Conservation (phyloP, 2,329 filamentous ascomycete species). For the Fusarium sp. region DNA sequence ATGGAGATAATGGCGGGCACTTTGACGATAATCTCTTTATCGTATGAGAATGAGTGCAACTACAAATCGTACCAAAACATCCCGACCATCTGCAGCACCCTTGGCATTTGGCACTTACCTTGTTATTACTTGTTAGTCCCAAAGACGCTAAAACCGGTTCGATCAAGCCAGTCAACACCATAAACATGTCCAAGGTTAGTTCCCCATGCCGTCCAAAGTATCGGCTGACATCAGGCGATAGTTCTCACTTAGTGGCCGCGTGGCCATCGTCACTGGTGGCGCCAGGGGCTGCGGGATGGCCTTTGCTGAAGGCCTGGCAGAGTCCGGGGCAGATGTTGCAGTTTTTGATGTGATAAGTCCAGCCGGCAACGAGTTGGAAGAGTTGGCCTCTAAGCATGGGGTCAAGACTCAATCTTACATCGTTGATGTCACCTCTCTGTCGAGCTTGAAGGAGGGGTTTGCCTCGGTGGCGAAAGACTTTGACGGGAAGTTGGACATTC, state of each 20-base stretch:
- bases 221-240: constrained; percentile 31
- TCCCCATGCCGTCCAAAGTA: neutral
- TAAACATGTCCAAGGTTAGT: neutral
- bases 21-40: neutral
- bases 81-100: neutral
- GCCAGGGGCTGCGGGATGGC: constrained; percentile 72
- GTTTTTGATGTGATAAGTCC: constrained; percentile 69
- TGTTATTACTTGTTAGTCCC: neutral
- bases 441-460: constrained; percentile 63
- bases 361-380: constrained; percentile 59
- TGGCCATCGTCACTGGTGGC: constrained; percentile 61
- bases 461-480: constrained; percentile 57
- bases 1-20: neutral
- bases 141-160: neutral
- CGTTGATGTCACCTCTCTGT: constrained; percentile 59
- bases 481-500: constrained; percentile 64
- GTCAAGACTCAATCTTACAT: constrained; percentile 61
- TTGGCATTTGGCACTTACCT: neutral
- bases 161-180: neutral
- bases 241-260: constrained; percentile 62
- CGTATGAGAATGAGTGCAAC: neutral
- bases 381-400: constrained; percentile 55
- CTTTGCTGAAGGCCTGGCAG: constrained; percentile 67
- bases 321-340: constrained; percentile 68
- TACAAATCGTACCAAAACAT: neutral